Evolutionary conservation across 345 rosid genomes (phyloP).

Genomic region (Sonneratia alba): DNA sequence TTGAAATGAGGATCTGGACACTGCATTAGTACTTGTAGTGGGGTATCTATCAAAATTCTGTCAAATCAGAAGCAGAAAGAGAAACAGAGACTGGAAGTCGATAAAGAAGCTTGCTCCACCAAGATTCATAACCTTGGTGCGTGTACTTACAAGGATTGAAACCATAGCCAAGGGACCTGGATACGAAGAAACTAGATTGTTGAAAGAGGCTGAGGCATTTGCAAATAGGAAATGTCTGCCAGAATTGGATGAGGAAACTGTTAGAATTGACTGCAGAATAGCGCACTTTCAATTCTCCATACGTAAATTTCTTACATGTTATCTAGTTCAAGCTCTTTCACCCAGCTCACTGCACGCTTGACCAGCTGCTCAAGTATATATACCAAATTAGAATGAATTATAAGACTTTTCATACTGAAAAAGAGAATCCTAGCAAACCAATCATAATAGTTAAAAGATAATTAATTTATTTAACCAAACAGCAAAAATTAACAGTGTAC

Average conservation of each 20-base stretch:
- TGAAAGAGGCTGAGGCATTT: constrained; percentile 70
- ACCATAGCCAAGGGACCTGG: constrained; percentile 77
- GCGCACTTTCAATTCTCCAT: neutral
- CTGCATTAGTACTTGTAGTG: constrained; percentile 28
- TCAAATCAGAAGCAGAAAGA: neutral
- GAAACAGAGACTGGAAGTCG: neutral
- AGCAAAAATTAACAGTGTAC: constrained; percentile 18
- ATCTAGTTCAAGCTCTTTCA: constrained; percentile 54
- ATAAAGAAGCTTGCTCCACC: neutral
- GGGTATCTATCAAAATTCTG: neutral
- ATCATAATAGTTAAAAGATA: neutral
- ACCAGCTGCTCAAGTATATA: constrained; percentile 48
- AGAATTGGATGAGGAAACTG: constrained; percentile 14
- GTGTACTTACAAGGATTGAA: constrained; percentile 68
- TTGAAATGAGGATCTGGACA: constrained; percentile 98
- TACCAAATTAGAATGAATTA: constrained; percentile 13
- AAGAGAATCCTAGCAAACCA: neutral
- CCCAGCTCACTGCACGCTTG: constrained; percentile 76
- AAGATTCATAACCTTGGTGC: neutral
- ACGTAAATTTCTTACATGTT: constrained; percentile 46
- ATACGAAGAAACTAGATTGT: constrained; percentile 45
- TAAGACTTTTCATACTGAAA: neutral
- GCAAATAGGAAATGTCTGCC: constrained; percentile 81
- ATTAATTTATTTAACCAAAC: neutral
- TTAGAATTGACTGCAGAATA: constrained; percentile 4